Percentiles rank a stretch among this genome's conserved stretches.
Conservation (phyloP, 257 asterid genomes). For the Anisodus acutangulus region DNA sequence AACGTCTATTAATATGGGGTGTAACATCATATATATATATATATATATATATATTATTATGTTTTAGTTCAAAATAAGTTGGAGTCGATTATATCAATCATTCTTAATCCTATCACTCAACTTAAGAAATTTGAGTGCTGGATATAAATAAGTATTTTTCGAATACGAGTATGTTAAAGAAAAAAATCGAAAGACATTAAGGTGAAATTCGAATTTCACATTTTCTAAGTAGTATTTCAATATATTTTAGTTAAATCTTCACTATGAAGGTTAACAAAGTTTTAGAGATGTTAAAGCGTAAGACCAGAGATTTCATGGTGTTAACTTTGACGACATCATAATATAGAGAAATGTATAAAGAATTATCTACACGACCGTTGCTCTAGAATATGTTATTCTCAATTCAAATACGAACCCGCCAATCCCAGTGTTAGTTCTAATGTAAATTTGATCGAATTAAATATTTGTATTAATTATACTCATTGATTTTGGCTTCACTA, state of each 20-base stretch:
- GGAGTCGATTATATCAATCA: no score
- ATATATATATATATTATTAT: no score
- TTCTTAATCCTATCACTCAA: no score
- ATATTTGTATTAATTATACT: background rate
- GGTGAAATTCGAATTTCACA: background rate
- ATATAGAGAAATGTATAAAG: background rate
- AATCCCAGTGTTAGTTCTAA: background rate
- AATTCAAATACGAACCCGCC: background rate
- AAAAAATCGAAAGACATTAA: background rate
- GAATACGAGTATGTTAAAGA: no score
- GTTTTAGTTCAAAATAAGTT: no score
- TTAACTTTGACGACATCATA: background rate
- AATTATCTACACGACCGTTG: conserved; percentile 1
- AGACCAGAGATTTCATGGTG: background rate
- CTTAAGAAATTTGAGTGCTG: no score
- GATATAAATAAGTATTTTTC: no score
- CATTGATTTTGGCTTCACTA: background rate
- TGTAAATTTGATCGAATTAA: background rate
- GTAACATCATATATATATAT: no score
- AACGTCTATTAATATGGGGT: no score
- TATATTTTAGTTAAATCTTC: background rate
- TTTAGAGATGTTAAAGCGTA: background rate
- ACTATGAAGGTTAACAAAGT: background rate
- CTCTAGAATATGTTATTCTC: background rate
- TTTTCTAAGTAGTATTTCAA: background rate